phyloP scores from a whole-genome alignment of 257 asterid genomes.

The Cynanchum wilfordii region DNA sequence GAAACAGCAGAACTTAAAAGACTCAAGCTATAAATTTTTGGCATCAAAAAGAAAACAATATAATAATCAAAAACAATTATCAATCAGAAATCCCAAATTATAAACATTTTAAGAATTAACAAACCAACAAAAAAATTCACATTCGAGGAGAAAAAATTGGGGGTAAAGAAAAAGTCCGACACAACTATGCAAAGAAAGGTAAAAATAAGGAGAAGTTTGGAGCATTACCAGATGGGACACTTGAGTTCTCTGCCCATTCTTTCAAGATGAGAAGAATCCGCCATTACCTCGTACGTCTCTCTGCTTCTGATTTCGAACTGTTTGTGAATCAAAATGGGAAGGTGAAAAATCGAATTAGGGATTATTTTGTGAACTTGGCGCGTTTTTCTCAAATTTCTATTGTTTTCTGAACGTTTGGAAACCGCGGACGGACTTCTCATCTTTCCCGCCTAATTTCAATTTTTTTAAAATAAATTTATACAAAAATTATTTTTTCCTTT shows the following conservation, averaged over 20 bases:
- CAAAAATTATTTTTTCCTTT: too few relatives aligned
- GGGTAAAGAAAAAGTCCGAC: not conserved
- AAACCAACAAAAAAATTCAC: not conserved
- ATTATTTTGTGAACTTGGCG: not conserved
- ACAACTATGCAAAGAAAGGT: not conserved
- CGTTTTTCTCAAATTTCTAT: not conserved
- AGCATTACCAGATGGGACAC: slow-evolving; percentile 83
- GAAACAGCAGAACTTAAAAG: slow-evolving; percentile 73
- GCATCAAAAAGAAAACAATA: not conserved
- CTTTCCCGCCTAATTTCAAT: slow-evolving; percentile 11
- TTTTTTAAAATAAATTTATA: too few relatives aligned
- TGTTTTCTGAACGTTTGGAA: not conserved
- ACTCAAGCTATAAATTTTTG: slow-evolving; percentile 56
- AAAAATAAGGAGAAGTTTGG: not conserved
- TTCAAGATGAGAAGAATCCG: slow-evolving; percentile 70
- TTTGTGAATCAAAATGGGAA: not conserved
- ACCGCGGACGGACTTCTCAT: not conserved
- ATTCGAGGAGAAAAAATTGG: not conserved
- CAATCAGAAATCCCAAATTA: not conserved
- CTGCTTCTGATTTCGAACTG: not conserved
- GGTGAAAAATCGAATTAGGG: not conserved
- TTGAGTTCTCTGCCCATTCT: slow-evolving; percentile 97
- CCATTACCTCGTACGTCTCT: slow-evolving; percentile 32
- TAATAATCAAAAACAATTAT: not conserved
- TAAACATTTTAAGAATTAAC: not conserved